These are phyloP conservation scores for Phytophthora hibernalis DNA, from an alignment of 352 stramenopile species.

Conservation along the genomic window DNA sequence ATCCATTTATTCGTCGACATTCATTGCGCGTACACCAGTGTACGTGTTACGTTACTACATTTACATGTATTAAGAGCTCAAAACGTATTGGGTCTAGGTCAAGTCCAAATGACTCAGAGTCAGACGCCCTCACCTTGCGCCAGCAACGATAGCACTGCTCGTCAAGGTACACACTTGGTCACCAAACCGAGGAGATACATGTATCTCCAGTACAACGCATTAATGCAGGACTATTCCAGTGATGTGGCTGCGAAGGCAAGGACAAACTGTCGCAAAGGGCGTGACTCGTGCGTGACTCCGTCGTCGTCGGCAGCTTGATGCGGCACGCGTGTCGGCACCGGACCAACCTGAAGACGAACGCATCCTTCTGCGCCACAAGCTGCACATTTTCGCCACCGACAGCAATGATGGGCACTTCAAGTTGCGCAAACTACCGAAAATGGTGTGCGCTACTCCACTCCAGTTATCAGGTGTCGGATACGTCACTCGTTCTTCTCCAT, in stretches of 20 bases:
- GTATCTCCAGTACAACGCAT: neutral
- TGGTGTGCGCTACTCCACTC: conserved; percentile 17
- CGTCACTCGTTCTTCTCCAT: conserved; percentile 30
- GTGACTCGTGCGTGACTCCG: conserved; percentile 10
- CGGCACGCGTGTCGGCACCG: neutral
- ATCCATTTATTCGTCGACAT: neutral
- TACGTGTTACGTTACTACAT: too few species aligned
- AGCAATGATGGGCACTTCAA: conserved; percentile 29
- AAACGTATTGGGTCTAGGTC: neutral
- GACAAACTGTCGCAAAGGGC: too few species aligned
- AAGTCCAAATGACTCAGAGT: too few species aligned
- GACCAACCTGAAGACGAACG: neutral
- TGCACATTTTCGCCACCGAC: conserved; percentile 20
- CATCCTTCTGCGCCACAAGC: conserved; percentile 16
- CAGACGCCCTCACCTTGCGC: too few species aligned
- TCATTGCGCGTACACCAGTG: too few species aligned
- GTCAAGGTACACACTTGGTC: conserved; percentile 12
- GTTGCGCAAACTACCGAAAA: conserved; percentile 30
- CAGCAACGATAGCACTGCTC: neutral
- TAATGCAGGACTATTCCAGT: conserved; percentile 11
- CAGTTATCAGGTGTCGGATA: conserved; percentile 23
- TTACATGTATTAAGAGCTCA: too few species aligned
- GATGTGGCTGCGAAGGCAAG: conserved; percentile 1
- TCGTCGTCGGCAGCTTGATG: conserved; percentile 1
- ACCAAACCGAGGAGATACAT: neutral